Base-by-base conservation (phyloP, 805 yeast genomes). In the Blastobotrys americana region DNA sequence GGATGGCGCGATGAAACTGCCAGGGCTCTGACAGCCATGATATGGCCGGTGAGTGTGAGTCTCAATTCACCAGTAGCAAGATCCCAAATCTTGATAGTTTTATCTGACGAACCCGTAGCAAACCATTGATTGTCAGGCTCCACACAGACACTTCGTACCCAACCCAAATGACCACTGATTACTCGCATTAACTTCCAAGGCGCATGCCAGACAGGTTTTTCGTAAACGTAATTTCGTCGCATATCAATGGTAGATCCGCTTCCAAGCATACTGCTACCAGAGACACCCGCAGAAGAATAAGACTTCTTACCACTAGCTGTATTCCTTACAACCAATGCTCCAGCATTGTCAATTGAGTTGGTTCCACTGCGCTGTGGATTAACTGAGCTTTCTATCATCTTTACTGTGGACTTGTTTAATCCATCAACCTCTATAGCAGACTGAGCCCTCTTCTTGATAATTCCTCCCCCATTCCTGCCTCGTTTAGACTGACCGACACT, bases 101-200 rank as follows among this genome's bases (percentile, higher is more conserved):
- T 70, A 58, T 93, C 99, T 3, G 83, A 76, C 2, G 95, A 80
- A 0, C 97, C 99, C 0, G 96, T 81, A 5, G 82, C 95, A 65
- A 86, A 90, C 86, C 93, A 93, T 52, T 80, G 76, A 60, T 88
- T 88, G 25, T 82, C 82, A 0, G 95, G 95, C 48, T 93, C 97
- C 16, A 84, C 75, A 5, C 82, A 72, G 2, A 88, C 67, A n/a
- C 85, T 73, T 38, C 95, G 72, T 1, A 93, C 87, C 89, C 97
- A 89, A 0, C 99, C 98, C 34, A 76, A 72, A 60, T 93, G 98
- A 2, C 97, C 97, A 1, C 84, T 78, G 0, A 90, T 71, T 2
- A 90, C 87, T 45, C 82, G 70, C 58, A 70, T 71, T 4, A 85
- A 70, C 53, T 77, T 76, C 95, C 95, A 87, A 2, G 79, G 76